These are phyloP conservation scores for Stachybotrys echinatus DNA, from an alignment of 2,329 filamentous ascomycete genomes.

Conservation along the genomic window DNA sequence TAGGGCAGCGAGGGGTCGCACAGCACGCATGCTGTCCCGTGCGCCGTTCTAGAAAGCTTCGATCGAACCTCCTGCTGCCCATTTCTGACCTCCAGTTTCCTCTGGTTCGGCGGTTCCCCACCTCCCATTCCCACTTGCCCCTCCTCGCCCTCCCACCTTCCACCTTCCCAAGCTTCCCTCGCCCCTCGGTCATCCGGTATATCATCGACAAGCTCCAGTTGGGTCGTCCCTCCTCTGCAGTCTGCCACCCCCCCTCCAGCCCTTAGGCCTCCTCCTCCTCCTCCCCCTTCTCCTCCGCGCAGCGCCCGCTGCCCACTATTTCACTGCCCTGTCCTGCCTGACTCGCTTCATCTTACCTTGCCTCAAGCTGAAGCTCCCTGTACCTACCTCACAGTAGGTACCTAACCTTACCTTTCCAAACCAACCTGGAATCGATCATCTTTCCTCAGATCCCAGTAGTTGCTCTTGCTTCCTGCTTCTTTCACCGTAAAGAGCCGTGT, in stretches of 20 bases:
- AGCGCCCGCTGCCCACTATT: neutral
- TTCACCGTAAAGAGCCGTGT: neutral
- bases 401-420: too few species aligned
- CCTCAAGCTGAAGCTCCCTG: neutral
- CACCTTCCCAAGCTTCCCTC: neutral
- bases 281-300: neutral
- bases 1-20: conserved; percentile 18
- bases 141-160: neutral
- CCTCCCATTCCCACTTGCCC: neutral
- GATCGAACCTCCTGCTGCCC: conserved; percentile 6
- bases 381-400: too few species aligned
- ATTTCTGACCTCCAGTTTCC: conserved; percentile 4
- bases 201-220: neutral
- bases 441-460: too few species aligned
- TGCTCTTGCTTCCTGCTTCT: neutral
- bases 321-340: neutral
- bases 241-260: too few species aligned
- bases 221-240: neutral
- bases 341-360: neutral
- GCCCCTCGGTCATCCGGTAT: neutral
- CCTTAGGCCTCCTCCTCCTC: too few species aligned
- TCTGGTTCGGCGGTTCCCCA: neutral
- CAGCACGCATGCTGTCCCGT: conserved; percentile 10
- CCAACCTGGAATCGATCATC: too few species aligned
- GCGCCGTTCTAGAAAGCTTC: conserved; percentile 24